Evolutionary conservation across 768 basidiomycete species (phyloP), one percentile per base, ranked within the genome.

Genomic region (Agaricus sinodeliciosus): DNA sequence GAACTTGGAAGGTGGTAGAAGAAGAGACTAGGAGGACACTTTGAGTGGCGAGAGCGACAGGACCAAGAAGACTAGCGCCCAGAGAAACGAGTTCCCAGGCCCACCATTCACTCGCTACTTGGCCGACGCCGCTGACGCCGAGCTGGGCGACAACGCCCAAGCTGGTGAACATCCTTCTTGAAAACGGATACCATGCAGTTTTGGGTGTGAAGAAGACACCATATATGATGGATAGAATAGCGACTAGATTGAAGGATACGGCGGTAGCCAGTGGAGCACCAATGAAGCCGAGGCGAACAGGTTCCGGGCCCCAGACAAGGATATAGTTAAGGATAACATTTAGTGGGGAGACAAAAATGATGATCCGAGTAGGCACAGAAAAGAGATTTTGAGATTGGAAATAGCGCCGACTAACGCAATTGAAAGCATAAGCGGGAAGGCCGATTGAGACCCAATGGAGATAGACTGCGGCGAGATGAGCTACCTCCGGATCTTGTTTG

Each of bases 21-120:
- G 80, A 76, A 22, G 87, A 90, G 9, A 81, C 82, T 34, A 87
- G 73, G 11, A 98, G 73, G 1, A 97, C 85, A 0, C 90, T 92
- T 64, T 98, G 94, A 0, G 91, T 82, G 0, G 96, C 96, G 2
- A 99, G 79, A 6, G 80, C 72, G 4, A 81, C 77, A 1, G 94
- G 84, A 1, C 94, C 91, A 1, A 96, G 68, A 71, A 76, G 59
- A 56, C 74, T 76, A 3, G 79, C 79, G 4, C 73, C 77, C 1
- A 81, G 70, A 19, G 84, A 85, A 28, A 88, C 68, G 5, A 92
- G 76, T 68, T 96, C 94, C 95, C 95, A 95, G 36, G 87, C 85
- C 93, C 94, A 97, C 95, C 94, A 98, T 67, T 96, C 95, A 3
- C 82, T 84, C 1, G 90, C 90, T 3, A 81, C 85, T 65, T 93